Percentiles rank a stretch among this genome's conserved stretches.
Conservation (phyloP, 78 protist genomes). For the Salpingoeca rosetta region DNA sequence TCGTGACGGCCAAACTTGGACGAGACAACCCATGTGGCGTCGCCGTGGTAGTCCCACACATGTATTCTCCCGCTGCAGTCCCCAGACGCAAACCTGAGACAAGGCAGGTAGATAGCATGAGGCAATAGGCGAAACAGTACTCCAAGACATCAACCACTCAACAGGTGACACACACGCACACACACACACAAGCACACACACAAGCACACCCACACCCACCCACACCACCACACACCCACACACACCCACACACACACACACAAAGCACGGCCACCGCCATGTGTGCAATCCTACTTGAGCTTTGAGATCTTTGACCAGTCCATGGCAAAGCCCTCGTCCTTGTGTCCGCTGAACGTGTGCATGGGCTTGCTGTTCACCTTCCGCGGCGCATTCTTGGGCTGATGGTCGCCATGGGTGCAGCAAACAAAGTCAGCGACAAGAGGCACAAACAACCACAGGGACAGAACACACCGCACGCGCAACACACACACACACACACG, state of each 20-base stretch:
- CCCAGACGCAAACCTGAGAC: slow-evolving; percentile 62
- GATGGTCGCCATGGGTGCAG: too few relatives aligned
- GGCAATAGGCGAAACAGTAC: too few relatives aligned
- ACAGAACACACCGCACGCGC: background rate
- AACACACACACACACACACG: background rate
- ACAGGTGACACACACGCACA: too few relatives aligned
- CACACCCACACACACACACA: background rate
- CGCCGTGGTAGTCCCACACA: slow-evolving; percentile 28
- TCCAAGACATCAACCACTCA: too few relatives aligned
- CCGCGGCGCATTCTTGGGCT: background rate
- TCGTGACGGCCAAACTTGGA: slow-evolving; percentile 46
- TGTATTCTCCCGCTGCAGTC: slow-evolving; percentile 55
- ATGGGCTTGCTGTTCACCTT: background rate
- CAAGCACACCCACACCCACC: background rate
- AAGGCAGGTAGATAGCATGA: too few relatives aligned
- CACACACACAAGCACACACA: background rate
- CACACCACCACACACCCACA: background rate
- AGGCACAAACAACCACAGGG: too few relatives aligned
- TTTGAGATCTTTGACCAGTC: slow-evolving; percentile 63
- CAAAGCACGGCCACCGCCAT: background rate
- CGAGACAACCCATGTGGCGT: slow-evolving; percentile 45
- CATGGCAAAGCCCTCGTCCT: slow-evolving; percentile 80
- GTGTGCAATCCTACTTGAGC: slow-evolving; percentile 12
- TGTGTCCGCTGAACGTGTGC: slow-evolving; percentile 34
- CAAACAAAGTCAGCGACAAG: too few relatives aligned